phyloP scores from a whole-genome alignment of 2,329 filamentous ascomycete genomes.

The Xylariaceae sp. region DNA sequence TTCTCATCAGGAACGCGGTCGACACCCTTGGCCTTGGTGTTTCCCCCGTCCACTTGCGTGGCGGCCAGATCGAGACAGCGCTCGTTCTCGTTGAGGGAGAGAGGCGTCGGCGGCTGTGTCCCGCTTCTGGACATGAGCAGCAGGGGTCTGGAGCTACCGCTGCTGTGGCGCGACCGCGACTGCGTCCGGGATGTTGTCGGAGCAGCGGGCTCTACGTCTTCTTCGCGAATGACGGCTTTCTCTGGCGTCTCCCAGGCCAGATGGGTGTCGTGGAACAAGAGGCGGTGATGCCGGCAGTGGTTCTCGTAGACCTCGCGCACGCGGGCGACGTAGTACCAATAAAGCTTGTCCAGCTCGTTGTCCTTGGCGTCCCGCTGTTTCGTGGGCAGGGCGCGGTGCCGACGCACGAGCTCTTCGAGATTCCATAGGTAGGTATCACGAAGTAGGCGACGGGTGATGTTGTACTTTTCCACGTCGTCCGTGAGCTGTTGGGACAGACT shows the following conservation, averaged over 20 bases:
- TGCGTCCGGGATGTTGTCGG: not conserved
- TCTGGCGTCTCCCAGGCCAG: conserved; percentile 12
- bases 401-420: conserved; percentile 19
- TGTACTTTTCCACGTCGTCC: conserved; percentile 22
- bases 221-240: conserved; percentile 9
- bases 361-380: conserved; percentile 19
- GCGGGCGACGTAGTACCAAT: conserved; percentile 18
- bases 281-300: conserved; percentile 14
- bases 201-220: not conserved
- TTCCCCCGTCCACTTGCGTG: no score
- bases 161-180: conserved; percentile 7
- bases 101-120: not conserved
- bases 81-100: no score
- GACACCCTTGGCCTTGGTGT: no score
- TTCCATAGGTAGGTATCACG: conserved; percentile 23
- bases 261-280: conserved; percentile 9
- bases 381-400: conserved; percentile 11
- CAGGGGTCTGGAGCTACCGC: conserved; percentile 1
- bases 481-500: conserved; percentile 13
- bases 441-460: conserved; percentile 13
- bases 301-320: conserved; percentile 13
- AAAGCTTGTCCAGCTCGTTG: conserved; percentile 14
- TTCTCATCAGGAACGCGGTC: no score
- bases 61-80: no score
- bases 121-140: not conserved